These are phyloP conservation scores for Penicillium vulpinum DNA, from an alignment of 2,329 filamentous ascomycete genomes.

Conservation along the genomic window DNA sequence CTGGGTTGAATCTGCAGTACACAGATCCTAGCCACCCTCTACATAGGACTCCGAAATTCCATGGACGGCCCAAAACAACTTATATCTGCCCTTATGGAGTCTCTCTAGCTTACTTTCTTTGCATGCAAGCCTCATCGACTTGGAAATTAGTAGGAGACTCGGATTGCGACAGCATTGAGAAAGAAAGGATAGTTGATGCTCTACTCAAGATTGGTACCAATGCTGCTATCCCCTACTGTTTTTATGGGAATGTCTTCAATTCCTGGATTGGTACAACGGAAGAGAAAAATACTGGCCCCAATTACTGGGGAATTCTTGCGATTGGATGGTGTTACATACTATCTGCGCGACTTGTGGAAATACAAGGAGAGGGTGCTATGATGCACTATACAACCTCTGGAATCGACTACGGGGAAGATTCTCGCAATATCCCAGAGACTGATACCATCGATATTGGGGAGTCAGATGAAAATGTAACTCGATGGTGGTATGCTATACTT, in stretches of 20 bases:
- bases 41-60: slow-evolving; percentile 11
- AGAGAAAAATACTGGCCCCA: not conserved
- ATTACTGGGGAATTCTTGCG: slow-evolving; percentile 14
- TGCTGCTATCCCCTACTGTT: slow-evolving; percentile 6
- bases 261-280: slow-evolving; percentile 4
- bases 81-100: not conserved
- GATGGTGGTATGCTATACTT: slow-evolving; percentile 22
- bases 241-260: slow-evolving; percentile 4
- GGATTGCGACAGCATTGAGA: slow-evolving; percentile 8
- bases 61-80: not conserved
- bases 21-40: slow-evolving; percentile 13
- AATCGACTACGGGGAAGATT: not conserved
- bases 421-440: not conserved
- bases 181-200: not conserved
- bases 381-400: slow-evolving; percentile 13
- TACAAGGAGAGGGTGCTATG: slow-evolving; percentile 5
- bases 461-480: slow-evolving; percentile 5
- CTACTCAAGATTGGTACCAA: slow-evolving; percentile 8
- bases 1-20: slow-evolving; percentile 3
- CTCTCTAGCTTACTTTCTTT: not conserved
- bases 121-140: slow-evolving; percentile 6
- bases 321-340: slow-evolving; percentile 20
- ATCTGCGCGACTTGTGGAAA: slow-evolving; percentile 17
- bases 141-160: slow-evolving; percentile 8
- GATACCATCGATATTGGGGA: slow-evolving; percentile 15